Evolutionary conservation across 2,329 filamentous ascomycete species (phyloP).

Genomic region (Magnaporthiopsis rhizophila): DNA sequence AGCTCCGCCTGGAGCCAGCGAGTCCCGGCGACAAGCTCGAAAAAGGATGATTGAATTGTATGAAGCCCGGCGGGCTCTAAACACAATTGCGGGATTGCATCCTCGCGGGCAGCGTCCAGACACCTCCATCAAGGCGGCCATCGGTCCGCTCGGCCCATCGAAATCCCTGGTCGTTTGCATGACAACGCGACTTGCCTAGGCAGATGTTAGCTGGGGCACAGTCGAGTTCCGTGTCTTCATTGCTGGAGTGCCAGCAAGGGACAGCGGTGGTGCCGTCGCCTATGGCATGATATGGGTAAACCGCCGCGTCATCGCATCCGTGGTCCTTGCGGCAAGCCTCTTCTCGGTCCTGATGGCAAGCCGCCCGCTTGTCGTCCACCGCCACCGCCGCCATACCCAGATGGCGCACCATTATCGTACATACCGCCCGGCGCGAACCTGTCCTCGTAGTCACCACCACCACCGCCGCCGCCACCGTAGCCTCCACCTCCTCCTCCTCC

Average conservation of each 20-base stretch:
- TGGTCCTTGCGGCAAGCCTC: constrained; percentile 30
- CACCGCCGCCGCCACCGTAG: constrained; percentile 14
- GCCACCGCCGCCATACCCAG: constrained; percentile 18
- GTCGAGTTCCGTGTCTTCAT: too few relatives aligned
- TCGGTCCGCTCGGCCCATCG: background rate
- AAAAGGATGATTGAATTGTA: background rate
- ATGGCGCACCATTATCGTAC: constrained; percentile 27
- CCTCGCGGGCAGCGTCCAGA: background rate
- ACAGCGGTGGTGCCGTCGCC: too few relatives aligned
- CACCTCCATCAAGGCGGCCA: background rate
- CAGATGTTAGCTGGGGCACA: too few relatives aligned
- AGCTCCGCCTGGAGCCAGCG: background rate
- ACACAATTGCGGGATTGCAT: background rate
- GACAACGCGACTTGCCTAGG: background rate
- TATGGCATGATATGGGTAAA: background rate
- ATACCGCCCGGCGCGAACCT: constrained; percentile 36
- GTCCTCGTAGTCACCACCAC: constrained; percentile 33
- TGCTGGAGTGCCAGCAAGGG: too few relatives aligned
- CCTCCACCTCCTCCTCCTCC: too few relatives aligned
- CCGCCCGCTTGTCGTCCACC: constrained; percentile 19
- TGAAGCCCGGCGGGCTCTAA: background rate
- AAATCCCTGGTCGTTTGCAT: background rate
- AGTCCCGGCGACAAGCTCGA: background rate
- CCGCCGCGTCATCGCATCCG: constrained; percentile 30
- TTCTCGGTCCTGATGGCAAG: constrained; percentile 26